These are phyloP conservation scores for Thelonectria rubi DNA, from an alignment of 2,329 filamentous ascomycete genomes.

Conservation along the genomic window DNA sequence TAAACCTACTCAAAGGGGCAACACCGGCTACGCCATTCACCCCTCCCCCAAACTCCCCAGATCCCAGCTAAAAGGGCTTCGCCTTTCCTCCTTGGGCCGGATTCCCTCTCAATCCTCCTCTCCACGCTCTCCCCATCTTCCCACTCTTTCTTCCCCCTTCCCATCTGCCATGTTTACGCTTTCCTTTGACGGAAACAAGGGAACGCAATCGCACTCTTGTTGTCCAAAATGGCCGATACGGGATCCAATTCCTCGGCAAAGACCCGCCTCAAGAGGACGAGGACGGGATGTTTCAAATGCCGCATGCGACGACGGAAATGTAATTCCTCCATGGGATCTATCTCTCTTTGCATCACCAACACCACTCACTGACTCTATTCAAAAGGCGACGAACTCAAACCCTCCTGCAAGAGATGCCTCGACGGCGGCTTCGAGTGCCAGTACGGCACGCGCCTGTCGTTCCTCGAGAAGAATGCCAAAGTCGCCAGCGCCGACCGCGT, in stretches of 20 bases:
- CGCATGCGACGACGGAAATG: conserved; percentile 59
- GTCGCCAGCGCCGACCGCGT: conserved; percentile 20
- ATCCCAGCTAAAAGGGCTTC: conserved; percentile 32
- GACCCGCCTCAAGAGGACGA: conserved; percentile 44
- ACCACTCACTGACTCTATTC: conserved; percentile 21
- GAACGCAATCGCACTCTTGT: too few species aligned
- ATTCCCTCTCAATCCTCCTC: neutral
- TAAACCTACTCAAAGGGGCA: conserved; percentile 29
- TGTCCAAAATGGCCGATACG: conserved; percentile 27
- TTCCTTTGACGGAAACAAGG: neutral
- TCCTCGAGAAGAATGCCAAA: conserved; percentile 58
- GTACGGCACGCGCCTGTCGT: conserved; percentile 58
- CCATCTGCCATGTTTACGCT: conserved; percentile 12
- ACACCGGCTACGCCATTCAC: conserved; percentile 9
- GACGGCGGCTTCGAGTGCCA: conserved; percentile 57
- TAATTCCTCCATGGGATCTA: too few species aligned
- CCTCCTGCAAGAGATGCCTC: conserved; percentile 58
- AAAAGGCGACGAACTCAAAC: conserved; percentile 61
- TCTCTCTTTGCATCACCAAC: too few species aligned
- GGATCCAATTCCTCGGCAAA: conserved; percentile 20
- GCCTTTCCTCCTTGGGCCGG: conserved; percentile 34
- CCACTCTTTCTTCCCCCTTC: conserved; percentile 13
- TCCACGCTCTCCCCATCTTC: conserved; percentile 17
- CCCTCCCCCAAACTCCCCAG: conserved; percentile 5
- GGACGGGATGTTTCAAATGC: conserved; percentile 60